A percentile compares a stretch with the other conserved stretches of the same genome.
These are phyloP conservation scores for Aspergillus kassunensis DNA, from an alignment of 495 filamentous ascomycete genomes.

Conservation along the genomic window DNA sequence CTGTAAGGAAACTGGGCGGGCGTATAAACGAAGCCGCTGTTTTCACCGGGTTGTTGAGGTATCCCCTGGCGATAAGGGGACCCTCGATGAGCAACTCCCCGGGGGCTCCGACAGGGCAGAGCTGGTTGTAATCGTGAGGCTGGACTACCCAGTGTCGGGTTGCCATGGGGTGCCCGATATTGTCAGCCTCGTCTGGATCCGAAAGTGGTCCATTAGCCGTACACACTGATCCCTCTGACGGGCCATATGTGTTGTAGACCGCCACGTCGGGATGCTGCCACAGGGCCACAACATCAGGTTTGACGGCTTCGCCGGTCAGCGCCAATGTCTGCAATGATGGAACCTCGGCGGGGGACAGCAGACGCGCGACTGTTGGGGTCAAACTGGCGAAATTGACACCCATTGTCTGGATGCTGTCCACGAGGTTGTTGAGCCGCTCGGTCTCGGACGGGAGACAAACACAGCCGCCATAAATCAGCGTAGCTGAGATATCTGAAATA, in stretches of 20 bases:
- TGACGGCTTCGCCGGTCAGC: neutral
- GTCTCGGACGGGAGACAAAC: conserved; percentile 35
- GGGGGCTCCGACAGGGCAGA: conserved; percentile 37
- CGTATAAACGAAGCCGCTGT: conserved; percentile 18
- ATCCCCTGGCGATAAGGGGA: conserved; percentile 19
- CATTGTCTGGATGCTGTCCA: conserved; percentile 13
- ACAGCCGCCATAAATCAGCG: conserved; percentile 36
- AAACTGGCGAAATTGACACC: conserved; percentile 9
- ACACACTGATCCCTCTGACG: neutral
- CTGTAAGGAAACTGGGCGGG: conserved; percentile 22
- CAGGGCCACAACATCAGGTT: neutral
- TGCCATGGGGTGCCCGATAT: neutral
- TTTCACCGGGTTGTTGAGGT: conserved; percentile 15
- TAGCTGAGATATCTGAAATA: conserved; percentile 51
- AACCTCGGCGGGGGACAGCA: neutral
- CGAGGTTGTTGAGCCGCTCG: conserved; percentile 23
- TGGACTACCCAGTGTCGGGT: neutral
- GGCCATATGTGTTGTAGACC: neutral
- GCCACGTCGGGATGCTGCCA: neutral
- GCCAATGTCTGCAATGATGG: neutral
- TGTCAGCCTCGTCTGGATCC: too few relatives aligned
- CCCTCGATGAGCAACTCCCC: conserved; percentile 49
- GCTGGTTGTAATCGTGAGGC: neutral
- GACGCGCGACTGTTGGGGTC: neutral
- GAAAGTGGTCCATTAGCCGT: neutral